Conservation (phyloP, 139 green algal genomes). For the Chlorella vulgaris region DNA sequence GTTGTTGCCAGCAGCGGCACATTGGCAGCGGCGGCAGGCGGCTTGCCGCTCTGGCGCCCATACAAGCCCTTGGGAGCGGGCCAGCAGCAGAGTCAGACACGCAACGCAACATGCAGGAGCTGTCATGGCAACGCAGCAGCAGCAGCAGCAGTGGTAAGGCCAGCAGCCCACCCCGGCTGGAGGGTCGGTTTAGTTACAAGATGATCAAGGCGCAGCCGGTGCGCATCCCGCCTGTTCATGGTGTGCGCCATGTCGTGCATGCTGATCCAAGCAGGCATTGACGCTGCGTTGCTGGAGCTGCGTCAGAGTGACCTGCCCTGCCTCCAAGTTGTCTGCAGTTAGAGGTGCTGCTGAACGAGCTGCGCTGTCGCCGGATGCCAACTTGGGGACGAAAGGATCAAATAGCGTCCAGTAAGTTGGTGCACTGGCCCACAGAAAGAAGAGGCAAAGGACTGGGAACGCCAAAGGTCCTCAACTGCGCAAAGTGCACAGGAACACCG, state of each 20-base stretch:
- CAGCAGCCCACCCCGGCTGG: neutral
- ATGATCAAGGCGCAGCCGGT: constrained; percentile 26
- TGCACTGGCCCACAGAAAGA: too few relatives aligned
- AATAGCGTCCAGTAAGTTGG: constrained; percentile 14
- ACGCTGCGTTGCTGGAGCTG: too few relatives aligned
- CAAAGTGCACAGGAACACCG: too few relatives aligned
- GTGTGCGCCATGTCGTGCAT: too few relatives aligned
- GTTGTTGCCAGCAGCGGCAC: too few relatives aligned
- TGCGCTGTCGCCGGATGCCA: neutral
- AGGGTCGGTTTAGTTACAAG: constrained; percentile 32
- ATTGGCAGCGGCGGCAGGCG: neutral
- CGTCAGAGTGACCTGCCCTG: too few relatives aligned
- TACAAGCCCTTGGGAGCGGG: too few relatives aligned
- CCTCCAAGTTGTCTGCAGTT: neutral
- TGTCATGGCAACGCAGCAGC: neutral
- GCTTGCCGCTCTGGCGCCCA: too few relatives aligned
- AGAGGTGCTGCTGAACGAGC: constrained; percentile 19
- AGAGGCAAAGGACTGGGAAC: too few relatives aligned
- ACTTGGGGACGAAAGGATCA: constrained; percentile 13
- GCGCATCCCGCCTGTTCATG: neutral
- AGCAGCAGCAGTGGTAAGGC: neutral
- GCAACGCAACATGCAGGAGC: neutral
- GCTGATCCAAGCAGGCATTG: too few relatives aligned
- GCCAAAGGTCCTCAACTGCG: too few relatives aligned
- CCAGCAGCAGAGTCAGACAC: too few relatives aligned